These are phyloP conservation scores for Aureobasidium vineae DNA, from an alignment of 2,329 filamentous ascomycete genomes.

Conservation along the genomic window DNA sequence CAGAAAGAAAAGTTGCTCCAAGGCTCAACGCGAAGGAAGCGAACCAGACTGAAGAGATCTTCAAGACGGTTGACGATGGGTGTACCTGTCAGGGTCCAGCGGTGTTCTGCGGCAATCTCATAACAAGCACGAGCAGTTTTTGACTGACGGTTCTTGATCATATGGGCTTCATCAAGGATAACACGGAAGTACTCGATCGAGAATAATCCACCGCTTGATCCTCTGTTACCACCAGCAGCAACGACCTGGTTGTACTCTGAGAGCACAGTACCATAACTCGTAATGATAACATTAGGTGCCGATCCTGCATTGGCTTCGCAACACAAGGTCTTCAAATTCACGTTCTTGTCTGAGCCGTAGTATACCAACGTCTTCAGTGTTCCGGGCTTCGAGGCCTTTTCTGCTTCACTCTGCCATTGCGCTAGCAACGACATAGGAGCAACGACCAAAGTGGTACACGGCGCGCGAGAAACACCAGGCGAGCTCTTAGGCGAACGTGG, in stretches of 20 bases:
- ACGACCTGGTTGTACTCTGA: constrained; percentile 82
- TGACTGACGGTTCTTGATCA: constrained; percentile 81
- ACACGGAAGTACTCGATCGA: constrained; percentile 92
- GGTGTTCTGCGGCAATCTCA: constrained; percentile 77
- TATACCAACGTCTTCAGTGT: constrained; percentile 84
- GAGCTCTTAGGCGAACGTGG: constrained; percentile 60
- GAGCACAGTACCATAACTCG: constrained; percentile 86
- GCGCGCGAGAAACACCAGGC: constrained; percentile 63
- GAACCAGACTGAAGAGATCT: constrained; percentile 88
- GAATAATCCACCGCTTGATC: constrained; percentile 69
- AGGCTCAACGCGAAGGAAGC: constrained; percentile 90
- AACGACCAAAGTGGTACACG: constrained; percentile 89
- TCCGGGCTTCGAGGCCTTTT: constrained; percentile 82
- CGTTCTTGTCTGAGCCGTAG: constrained; percentile 81
- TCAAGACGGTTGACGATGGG: constrained; percentile 96
- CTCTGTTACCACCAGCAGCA: constrained; percentile 63
- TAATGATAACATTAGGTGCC: constrained; percentile 89
- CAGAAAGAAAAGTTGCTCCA: constrained; percentile 99
- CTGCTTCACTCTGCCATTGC: constrained; percentile 94
- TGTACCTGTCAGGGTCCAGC: constrained; percentile 92
- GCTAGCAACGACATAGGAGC: constrained; percentile 95
- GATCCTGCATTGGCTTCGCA: constrained; percentile 67
- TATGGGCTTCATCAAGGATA: constrained; percentile 92
- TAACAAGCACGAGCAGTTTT: constrained; percentile 97
- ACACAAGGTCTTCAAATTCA: constrained; percentile 76